A percentile compares a stretch with the other conserved stretches of the same genome.
These are phyloP conservation scores for Ehretia macrophylla DNA, from an alignment of 257 asterid species.

Conservation along the genomic window DNA sequence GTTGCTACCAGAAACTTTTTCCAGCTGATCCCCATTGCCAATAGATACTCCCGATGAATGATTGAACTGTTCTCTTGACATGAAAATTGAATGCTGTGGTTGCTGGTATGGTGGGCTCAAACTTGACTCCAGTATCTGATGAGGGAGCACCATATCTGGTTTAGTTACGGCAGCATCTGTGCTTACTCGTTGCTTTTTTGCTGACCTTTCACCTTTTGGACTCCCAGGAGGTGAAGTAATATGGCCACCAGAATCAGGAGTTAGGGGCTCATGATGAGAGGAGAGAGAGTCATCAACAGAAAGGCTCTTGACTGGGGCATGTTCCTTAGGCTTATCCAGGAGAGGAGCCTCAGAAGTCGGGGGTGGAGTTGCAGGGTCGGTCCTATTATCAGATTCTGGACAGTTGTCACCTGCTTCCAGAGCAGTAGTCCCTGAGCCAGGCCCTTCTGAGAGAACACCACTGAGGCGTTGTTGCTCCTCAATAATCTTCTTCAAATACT, in stretches of 20 bases:
- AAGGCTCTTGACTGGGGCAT: constrained; percentile 43
- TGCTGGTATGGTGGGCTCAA: constrained; percentile 1
- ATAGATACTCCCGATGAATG: constrained; percentile 18
- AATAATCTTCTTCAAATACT: constrained; percentile 86
- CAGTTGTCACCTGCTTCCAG: constrained; percentile 33
- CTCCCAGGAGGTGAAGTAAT: constrained; percentile 35
- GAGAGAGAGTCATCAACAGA: constrained; percentile 75
- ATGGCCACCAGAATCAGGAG: constrained; percentile 71
- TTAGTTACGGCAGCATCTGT: constrained; percentile 32
- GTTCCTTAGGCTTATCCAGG: constrained; percentile 48
- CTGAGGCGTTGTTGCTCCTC: constrained; percentile 90
- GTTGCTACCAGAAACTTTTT: constrained; percentile 27
- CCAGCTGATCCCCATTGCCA: constrained; percentile 17
- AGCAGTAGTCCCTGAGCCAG: constrained; percentile 40
- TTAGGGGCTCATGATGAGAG: constrained; percentile 75
- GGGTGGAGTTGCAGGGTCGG: constrained; percentile 76
- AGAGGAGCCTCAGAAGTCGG: constrained; percentile 70
- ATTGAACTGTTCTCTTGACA: constrained; percentile 39
- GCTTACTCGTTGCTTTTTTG: constrained; percentile 45
- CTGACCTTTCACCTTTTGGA: constrained; percentile 44
- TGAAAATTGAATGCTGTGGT: constrained; percentile 38
- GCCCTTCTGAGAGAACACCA: constrained; percentile 70
- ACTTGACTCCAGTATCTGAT: constrained; percentile 50
- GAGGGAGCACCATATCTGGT: constrained; percentile 42
- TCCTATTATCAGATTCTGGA: constrained; percentile 52